Conservation (phyloP, 768 basidiomycete genomes). For the Holtermanniella nyarrowii region DNA sequence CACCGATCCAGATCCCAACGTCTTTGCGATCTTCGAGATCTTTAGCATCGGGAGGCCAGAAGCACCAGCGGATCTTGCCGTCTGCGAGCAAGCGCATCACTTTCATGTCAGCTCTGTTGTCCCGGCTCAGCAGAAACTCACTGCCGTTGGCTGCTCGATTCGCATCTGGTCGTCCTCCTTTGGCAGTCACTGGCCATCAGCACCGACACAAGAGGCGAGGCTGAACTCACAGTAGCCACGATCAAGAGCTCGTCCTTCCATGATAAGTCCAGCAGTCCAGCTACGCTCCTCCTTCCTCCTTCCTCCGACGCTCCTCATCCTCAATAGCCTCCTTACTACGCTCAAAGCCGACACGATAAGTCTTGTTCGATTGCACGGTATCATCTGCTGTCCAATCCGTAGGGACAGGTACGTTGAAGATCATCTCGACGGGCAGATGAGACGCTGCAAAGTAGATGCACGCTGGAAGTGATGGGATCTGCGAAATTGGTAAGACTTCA, state of each 20-base stretch:
- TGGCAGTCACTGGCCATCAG: slow-evolving; percentile 57
- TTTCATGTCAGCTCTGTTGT: slow-evolving; percentile 32
- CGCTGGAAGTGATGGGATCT: slow-evolving; percentile 53
- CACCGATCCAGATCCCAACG: slow-evolving; percentile 34
- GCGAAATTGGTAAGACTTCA: slow-evolving; percentile 71
- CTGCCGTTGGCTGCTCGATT: slow-evolving; percentile 82
- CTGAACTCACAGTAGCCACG: slow-evolving; percentile 54
- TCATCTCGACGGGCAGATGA: slow-evolving; percentile 65
- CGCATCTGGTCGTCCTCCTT: slow-evolving; percentile 77
- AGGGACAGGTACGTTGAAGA: slow-evolving; percentile 55
- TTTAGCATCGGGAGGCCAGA: slow-evolving; percentile 55
- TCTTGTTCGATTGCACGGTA: slow-evolving; percentile 56
- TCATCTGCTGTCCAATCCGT: slow-evolving; percentile 30
- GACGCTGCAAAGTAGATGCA: slow-evolving; percentile 63
- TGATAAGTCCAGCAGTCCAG: slow-evolving; percentile 83
- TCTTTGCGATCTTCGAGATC: slow-evolving; percentile 9
- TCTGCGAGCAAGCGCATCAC: slow-evolving; percentile 77
- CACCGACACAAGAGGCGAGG: not conserved
- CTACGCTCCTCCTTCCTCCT: slow-evolving; percentile 12
- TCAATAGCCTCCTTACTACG: slow-evolving; percentile 30
- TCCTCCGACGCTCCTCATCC: slow-evolving; percentile 9
- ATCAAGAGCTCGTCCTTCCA: slow-evolving; percentile 62
- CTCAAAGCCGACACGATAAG: slow-evolving; percentile 55
- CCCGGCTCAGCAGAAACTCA: slow-evolving; percentile 43
- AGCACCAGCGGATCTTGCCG: slow-evolving; percentile 69